Conservation (phyloP, 768 basidiomycete genomes). For the Collybia mongolica region DNA sequence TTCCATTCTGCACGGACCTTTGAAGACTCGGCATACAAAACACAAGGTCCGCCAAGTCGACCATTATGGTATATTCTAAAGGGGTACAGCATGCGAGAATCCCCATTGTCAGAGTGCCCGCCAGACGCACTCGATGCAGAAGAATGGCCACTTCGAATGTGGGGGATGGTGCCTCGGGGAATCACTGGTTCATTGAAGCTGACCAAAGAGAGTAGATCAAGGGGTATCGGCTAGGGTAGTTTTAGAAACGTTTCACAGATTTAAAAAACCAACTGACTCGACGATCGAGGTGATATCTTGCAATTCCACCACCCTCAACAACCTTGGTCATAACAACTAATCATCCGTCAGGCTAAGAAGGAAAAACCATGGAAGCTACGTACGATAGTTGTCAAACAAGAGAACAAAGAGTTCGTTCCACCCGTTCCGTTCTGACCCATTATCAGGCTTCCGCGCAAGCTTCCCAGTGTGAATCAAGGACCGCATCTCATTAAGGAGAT, state of each 20-base stretch:
- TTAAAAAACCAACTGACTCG: slow-evolving; percentile 47
- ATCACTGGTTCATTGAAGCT: slow-evolving; percentile 78
- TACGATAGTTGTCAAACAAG: slow-evolving; percentile 93
- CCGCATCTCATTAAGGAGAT: slow-evolving; percentile 80
- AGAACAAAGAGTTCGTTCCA: slow-evolving; percentile 88
- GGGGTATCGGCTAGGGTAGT: slow-evolving; percentile 76
- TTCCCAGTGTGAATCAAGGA: slow-evolving; percentile 83
- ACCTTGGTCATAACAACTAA: slow-evolving; percentile 85
- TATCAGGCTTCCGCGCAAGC: slow-evolving; percentile 80
- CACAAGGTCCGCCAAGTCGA: slow-evolving; percentile 79
- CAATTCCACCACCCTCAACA: slow-evolving; percentile 69
- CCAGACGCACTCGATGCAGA: slow-evolving; percentile 18
- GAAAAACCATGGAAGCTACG: slow-evolving; percentile 23
- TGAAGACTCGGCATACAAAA: slow-evolving; percentile 77
- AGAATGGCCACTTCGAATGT: slow-evolving; percentile 50
- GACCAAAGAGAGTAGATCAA: slow-evolving; percentile 82
- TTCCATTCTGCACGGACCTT: slow-evolving; percentile 83
- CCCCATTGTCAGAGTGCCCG: slow-evolving; percentile 44
- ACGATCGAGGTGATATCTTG: slow-evolving; percentile 76
- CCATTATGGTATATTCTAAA: slow-evolving; percentile 89
- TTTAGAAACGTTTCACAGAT: slow-evolving; percentile 13
- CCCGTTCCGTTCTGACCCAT: slow-evolving; percentile 70
- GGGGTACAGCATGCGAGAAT: slow-evolving; percentile 77
- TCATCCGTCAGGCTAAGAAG: slow-evolving; percentile 5
- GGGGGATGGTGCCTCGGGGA: slow-evolving; percentile 62